Base-by-base conservation (phyloP, 2,329 filamentous ascomycete genomes). In the Ophiostoma pallidulum region DNA sequence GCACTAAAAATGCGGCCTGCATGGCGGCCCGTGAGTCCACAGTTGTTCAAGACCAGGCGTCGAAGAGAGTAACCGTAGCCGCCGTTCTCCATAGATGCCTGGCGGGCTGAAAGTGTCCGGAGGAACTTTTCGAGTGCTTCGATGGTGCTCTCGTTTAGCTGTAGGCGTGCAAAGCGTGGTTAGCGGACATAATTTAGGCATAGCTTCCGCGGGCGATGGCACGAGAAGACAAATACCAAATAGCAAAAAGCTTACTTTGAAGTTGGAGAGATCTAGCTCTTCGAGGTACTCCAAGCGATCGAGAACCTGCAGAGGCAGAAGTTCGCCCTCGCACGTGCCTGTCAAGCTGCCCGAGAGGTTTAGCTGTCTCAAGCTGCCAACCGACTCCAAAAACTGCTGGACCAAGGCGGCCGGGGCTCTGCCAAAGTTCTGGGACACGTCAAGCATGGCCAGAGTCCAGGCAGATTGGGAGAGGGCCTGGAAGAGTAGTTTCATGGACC, bases 241-340 rank as follows among this genome's bases (percentile, higher is more conserved):
- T n/a, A n/a, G n/a, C n/a, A n/a, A n/a, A 12, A n/a, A 26, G 20
- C 35, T 9, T 59, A 75, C 71, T 62, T 70, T 70, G 59, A 74
- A 77, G 5, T 71, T 69, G 3, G 75, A 77, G 24, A 79, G 60
- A 52, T 78, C 69, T 14, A 79, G 60, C 49, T 75, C 72, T 55
- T 76, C 70, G 20, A 79, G 62, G n/a, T 62, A 62, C 65, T 71
- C 51, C 8, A 65, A 73, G 16, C 61, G 56, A 35, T 63, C 54
- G 38, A 75, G 59, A 8, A 64, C 59, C 43, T 67, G 65, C 49
- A 71, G 58, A 45, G 73, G 63, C 24, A 78, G 68, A 3, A 78
- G 58, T 2, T 72, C 66, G 13, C 64, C 64, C 3, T 68, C 66
- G 1, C 66, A 58, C 20, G 65, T 59, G 13, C 74, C 67, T 29